Evolutionary conservation across 805 yeast species (phyloP), one percentile per base, ranked within the genome.

Genomic region (Nakazawaea molendinolei): DNA sequence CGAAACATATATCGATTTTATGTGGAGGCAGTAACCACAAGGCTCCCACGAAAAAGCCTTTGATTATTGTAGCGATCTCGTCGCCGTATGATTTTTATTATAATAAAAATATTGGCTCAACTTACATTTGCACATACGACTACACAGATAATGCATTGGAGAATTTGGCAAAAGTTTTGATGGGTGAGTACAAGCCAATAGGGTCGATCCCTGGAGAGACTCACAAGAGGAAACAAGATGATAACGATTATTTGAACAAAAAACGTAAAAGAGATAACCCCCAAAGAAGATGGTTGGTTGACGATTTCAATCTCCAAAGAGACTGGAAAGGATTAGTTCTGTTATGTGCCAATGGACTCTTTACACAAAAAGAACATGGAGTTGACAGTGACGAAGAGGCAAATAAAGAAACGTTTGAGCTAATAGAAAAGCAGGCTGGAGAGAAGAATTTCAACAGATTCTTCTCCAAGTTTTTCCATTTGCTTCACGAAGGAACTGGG

Each of bases 81-180:
- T 69, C 78, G 4, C 83, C 84, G 1, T 75, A 73, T 45, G 83
- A 77, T 46, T 70, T 76, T 47, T 69, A 71, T 32, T 69, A 73
- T 38, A 74, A 73, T 38, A 67, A 67, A 33, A 64, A 65, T 28
- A 67, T 75, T 21, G 77, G 76, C 2, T 66, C 75, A 32, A 67
- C 76, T 1, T 76, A 76, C 48, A 52, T 76, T 31, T 76, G 82
- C 47, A 69, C 77, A 35, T 76, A 71, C 48, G 83, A 76, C 52
- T 76, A 74, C 49, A 74, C 82, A 1, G 53, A 60, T 14, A 66
- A 65, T 44, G 78, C 70, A 2, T 53, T 76, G 29, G 60, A 65
- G 21, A 65, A 72, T 37, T 46, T 73, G 21, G 75, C 69, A 3
- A 63, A 65, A 5, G 68, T 74, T 3, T 49, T 76, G 33, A 70